Base-by-base conservation (phyloP, 768 basidiomycete genomes). In the Pholiota conissans region DNA sequence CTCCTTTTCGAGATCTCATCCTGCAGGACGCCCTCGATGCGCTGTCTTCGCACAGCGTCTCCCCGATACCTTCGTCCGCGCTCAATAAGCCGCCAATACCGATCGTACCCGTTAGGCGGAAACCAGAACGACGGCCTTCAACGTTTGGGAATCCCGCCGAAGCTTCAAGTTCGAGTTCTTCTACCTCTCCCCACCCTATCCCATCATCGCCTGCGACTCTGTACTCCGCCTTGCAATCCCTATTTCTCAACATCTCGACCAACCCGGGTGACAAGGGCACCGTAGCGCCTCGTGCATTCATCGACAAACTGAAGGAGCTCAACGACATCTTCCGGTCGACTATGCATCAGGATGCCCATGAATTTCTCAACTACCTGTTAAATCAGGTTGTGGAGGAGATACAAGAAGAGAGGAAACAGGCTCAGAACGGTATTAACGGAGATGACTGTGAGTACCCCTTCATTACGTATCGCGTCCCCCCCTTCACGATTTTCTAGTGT, bases 341-440 rank as follows among this genome's bases (percentile, higher is more conserved):
- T 14, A 90, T 91, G 83, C 97, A 99, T 70, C 97, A 99, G 70
- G 97, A 99, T 71, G 97, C 97, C 2, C 97, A 98, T 74, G 97
- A 99, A 73, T 98, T 99, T 72, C 79, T 98, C 39, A 97, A 95
- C 70, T 98, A 90, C 73, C 76, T 98, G 26, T 76, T 99, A 54
- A 99, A 99, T 72, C 87, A 81, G 70, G 87, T 99, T 49, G 89
- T 94, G 32, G 96, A 98, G 72, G 95, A 98, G 69, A 84, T 96
- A 62, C 91, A 95, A 67, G 83, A 85, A 59, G 88, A 89, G 57
- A 79, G 72, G 66, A 85, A 78, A 65, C 76, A 69, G 42, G 63
- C 65, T n/a, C 70, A 73, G 54, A 73, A 72, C 52, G 62, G 61
- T 18, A 67, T 70, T 30, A 76, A 78, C 16, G 78, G 73, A 27